Evolutionary conservation across 805 yeast species (phyloP), one percentile per base, ranked within the genome.

Genomic region (Trichomonascus vanleenenianus): DNA sequence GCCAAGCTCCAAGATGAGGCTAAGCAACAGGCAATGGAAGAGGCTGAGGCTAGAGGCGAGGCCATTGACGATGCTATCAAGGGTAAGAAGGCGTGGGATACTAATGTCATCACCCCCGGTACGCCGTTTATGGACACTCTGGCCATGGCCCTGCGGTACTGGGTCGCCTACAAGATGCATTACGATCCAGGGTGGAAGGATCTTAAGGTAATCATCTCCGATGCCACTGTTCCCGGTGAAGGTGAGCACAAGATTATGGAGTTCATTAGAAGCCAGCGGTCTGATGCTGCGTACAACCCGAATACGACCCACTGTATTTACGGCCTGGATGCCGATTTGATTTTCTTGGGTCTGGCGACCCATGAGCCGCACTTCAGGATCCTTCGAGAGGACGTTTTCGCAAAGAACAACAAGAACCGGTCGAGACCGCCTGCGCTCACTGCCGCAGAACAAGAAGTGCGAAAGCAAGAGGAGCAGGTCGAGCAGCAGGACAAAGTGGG

Each of bases 191-290:
- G 94, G 30, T 93, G 98, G 98, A 81, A 81, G 39, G 74, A 82
- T 48, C 67, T 91, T 40, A 93, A 93, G 64, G 88, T 93, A 4
- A 84, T 93, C 19, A 82, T 93, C 39, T 83, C 95, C 58, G 99
- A 91, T 62, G 95, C 96, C 27, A 81, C 95, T 0, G 97, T 91
- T 11, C 98, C 99, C 1, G 99, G 99, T 51, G 99, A 93, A 73
- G 99, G 99, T 61, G 99, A 93, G 65, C 99, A 93, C 69, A 93
- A 93, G 64, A 82, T 93, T 56, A 93, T 93, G 98, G 88, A 84
- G 57, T 93, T 89, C 61, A 84, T 93, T 47, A 78, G 99, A 58
- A 77, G 85, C 36, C 97, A 89, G 62, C 74, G 97, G 55, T 76
- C 83, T 35, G 93, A 85, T 55, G 85, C 94, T 0, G 79, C 81